Conservation (phyloP, 2,329 filamentous ascomycete species). For the Pseudocercospora ulei region DNA sequence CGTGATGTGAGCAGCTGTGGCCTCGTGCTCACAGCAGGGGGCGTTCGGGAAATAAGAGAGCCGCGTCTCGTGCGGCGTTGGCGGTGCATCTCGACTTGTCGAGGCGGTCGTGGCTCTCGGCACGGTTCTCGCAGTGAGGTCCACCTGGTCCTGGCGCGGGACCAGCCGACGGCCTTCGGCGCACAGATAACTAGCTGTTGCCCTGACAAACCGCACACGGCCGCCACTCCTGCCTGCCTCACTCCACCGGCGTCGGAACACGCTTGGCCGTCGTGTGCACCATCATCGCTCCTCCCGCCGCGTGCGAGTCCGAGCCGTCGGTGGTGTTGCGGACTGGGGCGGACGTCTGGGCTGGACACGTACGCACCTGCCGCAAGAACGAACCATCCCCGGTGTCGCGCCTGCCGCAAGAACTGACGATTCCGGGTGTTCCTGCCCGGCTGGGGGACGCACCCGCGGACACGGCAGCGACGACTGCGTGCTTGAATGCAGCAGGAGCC, state of each 20-base stretch:
- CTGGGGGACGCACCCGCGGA: neutral
- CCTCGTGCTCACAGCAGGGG: too few species aligned
- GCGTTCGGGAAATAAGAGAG: too few species aligned
- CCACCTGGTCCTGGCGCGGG: too few species aligned
- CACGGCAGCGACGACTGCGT: slow-evolving; percentile 5
- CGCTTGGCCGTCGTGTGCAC: neutral
- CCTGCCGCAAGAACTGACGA: slow-evolving; percentile 4
- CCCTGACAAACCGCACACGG: slow-evolving; percentile 2
- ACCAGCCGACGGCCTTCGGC: too few species aligned
- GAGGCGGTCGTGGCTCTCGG: too few species aligned
- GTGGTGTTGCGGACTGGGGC: neutral
- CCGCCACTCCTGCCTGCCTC: neutral
- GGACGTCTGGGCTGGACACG: slow-evolving; percentile 1
- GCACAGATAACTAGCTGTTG: too few species aligned
- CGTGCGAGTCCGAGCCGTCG: neutral
- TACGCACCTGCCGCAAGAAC: slow-evolving; percentile 5
- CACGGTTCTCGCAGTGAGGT: too few species aligned
- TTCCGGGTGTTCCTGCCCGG: slow-evolving; percentile 3
- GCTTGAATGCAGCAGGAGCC: neutral
- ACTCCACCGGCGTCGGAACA: neutral
- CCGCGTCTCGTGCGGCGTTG: too few species aligned
- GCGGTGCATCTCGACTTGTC: too few species aligned
- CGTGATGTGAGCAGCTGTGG: too few species aligned
- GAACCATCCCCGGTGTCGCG: too few species aligned
- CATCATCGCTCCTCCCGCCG: neutral